Evolutionary conservation across 2,329 filamentous ascomycete genomes (phyloP).

Genomic region (Chaetomium sp.): DNA sequence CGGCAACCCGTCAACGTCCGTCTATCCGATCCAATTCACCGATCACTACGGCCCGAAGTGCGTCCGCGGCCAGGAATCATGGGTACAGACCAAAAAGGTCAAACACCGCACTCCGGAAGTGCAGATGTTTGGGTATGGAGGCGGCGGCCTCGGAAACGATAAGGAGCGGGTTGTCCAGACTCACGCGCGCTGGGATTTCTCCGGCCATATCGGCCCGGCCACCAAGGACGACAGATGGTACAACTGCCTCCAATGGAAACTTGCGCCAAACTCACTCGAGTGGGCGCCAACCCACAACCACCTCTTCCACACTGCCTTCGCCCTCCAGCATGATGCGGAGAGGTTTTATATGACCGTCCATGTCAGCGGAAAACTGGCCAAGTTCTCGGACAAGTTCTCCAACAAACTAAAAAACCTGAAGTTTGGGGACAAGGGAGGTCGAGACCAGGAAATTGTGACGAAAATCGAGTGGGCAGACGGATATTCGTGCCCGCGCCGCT

Average conservation of each 20-base stretch:
- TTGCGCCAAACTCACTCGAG: slow-evolving; percentile 16
- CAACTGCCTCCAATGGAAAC: slow-evolving; percentile 15
- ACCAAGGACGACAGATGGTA: slow-evolving; percentile 10
- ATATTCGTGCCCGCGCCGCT: slow-evolving; percentile 7
- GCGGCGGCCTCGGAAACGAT: slow-evolving; percentile 13
- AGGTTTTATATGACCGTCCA: slow-evolving; percentile 21
- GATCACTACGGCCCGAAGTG: slow-evolving; percentile 18
- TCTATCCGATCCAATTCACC: slow-evolving; percentile 17
- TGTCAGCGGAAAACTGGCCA: slow-evolving; percentile 17
- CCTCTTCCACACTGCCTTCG: slow-evolving; percentile 19
- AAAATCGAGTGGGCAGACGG: slow-evolving; percentile 18
- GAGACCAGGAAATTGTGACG: slow-evolving; percentile 13
- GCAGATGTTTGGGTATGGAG: slow-evolving; percentile 15
- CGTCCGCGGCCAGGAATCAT: slow-evolving; percentile 10
- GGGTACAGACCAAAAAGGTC: slow-evolving; percentile 6
- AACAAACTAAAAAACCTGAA: slow-evolving; percentile 7
- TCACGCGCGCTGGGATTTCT: slow-evolving; percentile 15
- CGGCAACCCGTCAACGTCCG: not conserved
- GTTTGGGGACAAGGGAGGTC: slow-evolving; percentile 10
- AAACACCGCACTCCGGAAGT: slow-evolving; percentile 12
- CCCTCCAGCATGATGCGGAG: slow-evolving; percentile 17
- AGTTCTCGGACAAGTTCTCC: slow-evolving; percentile 7
- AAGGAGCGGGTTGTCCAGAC: slow-evolving; percentile 10
- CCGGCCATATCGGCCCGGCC: slow-evolving; percentile 11
- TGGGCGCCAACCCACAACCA: slow-evolving; percentile 13